phyloP scores from a whole-genome alignment of 139 green algal genomes.

The Chlorella sp. region DNA sequence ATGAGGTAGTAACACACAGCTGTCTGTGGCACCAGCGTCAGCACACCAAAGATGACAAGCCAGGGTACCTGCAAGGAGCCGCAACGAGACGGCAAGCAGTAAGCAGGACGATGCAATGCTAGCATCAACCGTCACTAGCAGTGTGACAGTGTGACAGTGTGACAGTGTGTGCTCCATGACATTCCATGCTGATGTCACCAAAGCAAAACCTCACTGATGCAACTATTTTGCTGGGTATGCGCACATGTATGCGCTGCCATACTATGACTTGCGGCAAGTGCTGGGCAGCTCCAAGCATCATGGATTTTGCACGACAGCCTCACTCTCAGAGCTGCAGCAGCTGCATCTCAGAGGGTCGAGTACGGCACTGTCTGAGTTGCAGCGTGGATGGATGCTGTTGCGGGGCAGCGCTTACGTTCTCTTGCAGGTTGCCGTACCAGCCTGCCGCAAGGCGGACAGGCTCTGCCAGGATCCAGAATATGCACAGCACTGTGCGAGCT shows the following conservation, averaged over 20 bases:
- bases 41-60: slow-evolving; percentile 42
- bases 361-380: background rate
- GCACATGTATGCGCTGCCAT: too few species aligned
- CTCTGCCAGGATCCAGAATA: slow-evolving; percentile 47
- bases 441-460: slow-evolving; percentile 33
- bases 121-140: background rate
- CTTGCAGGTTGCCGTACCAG: slow-evolving; percentile 49
- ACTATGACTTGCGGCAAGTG: too few species aligned
- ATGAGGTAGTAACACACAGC: slow-evolving; percentile 39
- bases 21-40: slow-evolving; percentile 29
- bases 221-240: too few species aligned
- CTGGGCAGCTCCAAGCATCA: background rate
- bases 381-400: background rate
- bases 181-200: too few species aligned
- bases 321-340: background rate
- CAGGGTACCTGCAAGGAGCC: slow-evolving; percentile 35
- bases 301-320: background rate
- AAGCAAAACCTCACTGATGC: too few species aligned
- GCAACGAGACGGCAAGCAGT: background rate
- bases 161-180: background rate
- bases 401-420: slow-evolving; percentile 35
- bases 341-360: too few species aligned
- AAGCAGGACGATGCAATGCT: background rate
- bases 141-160: background rate
- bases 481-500: slow-evolving; percentile 35